Evolutionary conservation across 2,329 filamentous ascomycete species (phyloP), one percentile per base, ranked within the genome.

Genomic region (Pseudocercospora macadamiae): DNA sequence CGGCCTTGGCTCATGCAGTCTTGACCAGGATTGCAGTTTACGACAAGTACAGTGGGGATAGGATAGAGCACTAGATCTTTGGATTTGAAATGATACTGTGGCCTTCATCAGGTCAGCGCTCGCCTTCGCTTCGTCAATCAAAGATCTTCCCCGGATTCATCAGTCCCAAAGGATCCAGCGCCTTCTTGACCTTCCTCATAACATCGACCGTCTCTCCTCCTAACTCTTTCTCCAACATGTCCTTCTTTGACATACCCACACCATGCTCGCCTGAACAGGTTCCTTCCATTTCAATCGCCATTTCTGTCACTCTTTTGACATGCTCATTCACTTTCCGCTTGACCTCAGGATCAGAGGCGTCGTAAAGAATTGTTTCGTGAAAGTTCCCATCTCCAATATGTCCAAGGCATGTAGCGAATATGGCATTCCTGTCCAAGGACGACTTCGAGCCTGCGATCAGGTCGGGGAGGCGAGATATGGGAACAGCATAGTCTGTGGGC

Each of bases 311-410:
- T 67, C 91, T 88, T 71, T 92, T 86, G 49, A 96, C 90, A 64
- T 90, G 91, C 47, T 82, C 83, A 72, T 95, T 89, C 0, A 96
- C 91, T 64, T 89, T 89, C 26, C 83, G 86, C 56, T 83, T 83
- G 75, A 96, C 89, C 21, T 80, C 85, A 3, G 84, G 82, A 54
- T 91, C 81, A 21, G 80, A 82, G 25, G 83, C 83, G 75, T 93
- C 85, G 74, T 96, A 96, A 76, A 96, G 88, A 75, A 97, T 93
- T 71, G 88, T 90, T 73, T 93, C 89, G 73, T 96, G 93, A 78
- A 96, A 96, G 75, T 96, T 96, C 44, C 93, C 93, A 71, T 97
- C 93, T 8, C 93, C 93, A 59, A 96, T 88, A 71, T 97, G 93
- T 4, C 93, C 93, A 3, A 96, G 80, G 34, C 96, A 90, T 68